A percentile compares a stretch with the other conserved stretches of the same genome.
These are phyloP conservation scores for Voacanga thouarsii DNA, from an alignment of 257 asterid species.

Conservation along the genomic window DNA sequence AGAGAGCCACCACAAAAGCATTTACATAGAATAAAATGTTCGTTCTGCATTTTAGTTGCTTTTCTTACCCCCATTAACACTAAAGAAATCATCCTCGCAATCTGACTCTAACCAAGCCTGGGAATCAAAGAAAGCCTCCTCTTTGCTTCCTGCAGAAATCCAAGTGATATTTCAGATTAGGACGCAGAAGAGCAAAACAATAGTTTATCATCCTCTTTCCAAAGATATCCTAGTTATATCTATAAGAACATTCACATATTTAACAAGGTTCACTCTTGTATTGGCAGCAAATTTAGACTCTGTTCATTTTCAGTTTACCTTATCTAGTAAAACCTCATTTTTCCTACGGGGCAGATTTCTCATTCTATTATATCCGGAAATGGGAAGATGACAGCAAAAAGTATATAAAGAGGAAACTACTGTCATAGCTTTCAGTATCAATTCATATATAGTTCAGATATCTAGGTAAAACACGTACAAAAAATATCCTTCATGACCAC, in stretches of 20 bases:
- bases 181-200: neutral
- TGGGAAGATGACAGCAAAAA: neutral
- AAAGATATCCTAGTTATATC: neutral
- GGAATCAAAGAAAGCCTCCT: slow-evolving; percentile 68
- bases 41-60: neutral
- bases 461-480: neutral
- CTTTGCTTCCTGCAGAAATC: slow-evolving; percentile 59
- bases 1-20: neutral
- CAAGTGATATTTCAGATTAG: slow-evolving; percentile 11
- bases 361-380: neutral
- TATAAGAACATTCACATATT: neutral
- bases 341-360: neutral
- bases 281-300: neutral
- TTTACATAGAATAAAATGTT: neutral
- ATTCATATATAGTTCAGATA: neutral
- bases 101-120: slow-evolving; percentile 80
- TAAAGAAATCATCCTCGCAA: slow-evolving; percentile 69
- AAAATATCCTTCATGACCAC: neutral
- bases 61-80: slow-evolving; percentile 79
- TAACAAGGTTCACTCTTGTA: neutral
- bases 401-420: neutral
- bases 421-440: neutral
- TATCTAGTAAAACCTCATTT: neutral
- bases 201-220: neutral
- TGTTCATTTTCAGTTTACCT: neutral